Conservation (phyloP, 1,139 yeast species). For the Debaryomycetaceae sp. region DNA sequence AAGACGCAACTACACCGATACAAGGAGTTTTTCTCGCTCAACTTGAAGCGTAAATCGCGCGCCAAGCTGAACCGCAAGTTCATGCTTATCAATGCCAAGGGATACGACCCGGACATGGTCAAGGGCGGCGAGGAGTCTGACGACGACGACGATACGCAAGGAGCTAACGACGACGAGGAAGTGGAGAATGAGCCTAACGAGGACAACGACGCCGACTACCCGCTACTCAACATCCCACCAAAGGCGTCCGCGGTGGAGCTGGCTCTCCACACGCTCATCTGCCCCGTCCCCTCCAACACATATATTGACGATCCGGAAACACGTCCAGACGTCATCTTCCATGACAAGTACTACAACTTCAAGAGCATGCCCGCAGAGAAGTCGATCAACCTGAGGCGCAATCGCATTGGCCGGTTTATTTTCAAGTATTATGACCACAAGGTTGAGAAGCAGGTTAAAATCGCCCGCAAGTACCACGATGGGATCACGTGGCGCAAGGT, state of each 20-base stretch:
- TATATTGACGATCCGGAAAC: constrained; percentile 33
- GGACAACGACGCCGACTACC: constrained; percentile 4
- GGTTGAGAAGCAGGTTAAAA: constrained; percentile 61
- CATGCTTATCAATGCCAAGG: constrained; percentile 24
- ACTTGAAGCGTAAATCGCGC: neutral
- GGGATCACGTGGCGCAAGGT: constrained; percentile 89
- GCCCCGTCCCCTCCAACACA: constrained; percentile 37
- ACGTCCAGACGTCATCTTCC: constrained; percentile 62
- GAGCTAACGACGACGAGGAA: constrained; percentile 9
- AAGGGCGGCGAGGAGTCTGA: constrained; percentile 10
- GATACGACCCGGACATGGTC: constrained; percentile 14
- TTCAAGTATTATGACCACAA: constrained; percentile 22
- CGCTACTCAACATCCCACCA: constrained; percentile 33
- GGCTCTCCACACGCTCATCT: constrained; percentile 36
- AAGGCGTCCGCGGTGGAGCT: constrained; percentile 44
- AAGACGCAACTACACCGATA: neutral
- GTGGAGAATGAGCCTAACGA: constrained; percentile 12
- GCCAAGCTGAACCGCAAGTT: constrained; percentile 17
- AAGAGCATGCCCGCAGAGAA: constrained; percentile 13
- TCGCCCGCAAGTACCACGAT: constrained; percentile 84
- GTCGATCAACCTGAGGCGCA: constrained; percentile 3
- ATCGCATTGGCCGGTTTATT: constrained; percentile 8
- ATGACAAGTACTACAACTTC: constrained; percentile 72
- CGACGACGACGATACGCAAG: constrained; percentile 9
- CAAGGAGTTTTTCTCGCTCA: neutral